Base-by-base conservation (phyloP, 257 asterid genomes). In the Nicotiana tabacum region DNA sequence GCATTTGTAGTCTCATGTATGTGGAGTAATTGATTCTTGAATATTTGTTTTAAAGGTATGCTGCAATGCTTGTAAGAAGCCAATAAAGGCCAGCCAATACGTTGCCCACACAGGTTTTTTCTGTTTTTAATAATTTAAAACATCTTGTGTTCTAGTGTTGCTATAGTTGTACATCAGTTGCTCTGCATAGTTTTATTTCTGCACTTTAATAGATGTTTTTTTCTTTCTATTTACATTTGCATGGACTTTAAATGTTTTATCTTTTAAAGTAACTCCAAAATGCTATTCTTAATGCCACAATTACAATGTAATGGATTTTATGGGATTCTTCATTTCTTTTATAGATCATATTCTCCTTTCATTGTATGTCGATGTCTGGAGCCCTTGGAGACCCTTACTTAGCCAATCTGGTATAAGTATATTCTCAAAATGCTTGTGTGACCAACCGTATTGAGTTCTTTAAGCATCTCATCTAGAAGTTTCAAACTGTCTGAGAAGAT, bases 51-150 rank as follows among this genome's bases (percentile, higher is more conserved):
- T 92, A 85, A 84, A 95, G 99, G 99, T 95, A 74, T 84, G 91
- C 91, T 95, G 99, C 90, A 95, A 93, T 89, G 89, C 97, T 82
- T 95, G 99, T 90, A 91, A 83, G 93, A 95, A 91, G 95, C 97
- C 98, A 87, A 88, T 95, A 90, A 93, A 90, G 92, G 90, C 95
- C 89, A 91, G 98, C 86, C 97, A 91, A 32, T 95, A 89, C 37
- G 89, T 91, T 77, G 85, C 86, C 30, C 99, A 95, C 88, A 92
- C 97, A 95, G 98, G 99, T 93, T 82, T 74, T 66, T 16, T 76
- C 81, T 86, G 67, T 66, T 79, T 80, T 77, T 77, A 56, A 66
- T 86, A 60, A 65, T 61, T 53, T 83, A 83, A 77, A 80, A 35
- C 69, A 69, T 82, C 82, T 80, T 15, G 66, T 61, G 55, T 48